Evolutionary conservation across 225 moss, liverwort and hornwort genomes (phyloP).

Genomic region (Sphagnum tenellum): DNA sequence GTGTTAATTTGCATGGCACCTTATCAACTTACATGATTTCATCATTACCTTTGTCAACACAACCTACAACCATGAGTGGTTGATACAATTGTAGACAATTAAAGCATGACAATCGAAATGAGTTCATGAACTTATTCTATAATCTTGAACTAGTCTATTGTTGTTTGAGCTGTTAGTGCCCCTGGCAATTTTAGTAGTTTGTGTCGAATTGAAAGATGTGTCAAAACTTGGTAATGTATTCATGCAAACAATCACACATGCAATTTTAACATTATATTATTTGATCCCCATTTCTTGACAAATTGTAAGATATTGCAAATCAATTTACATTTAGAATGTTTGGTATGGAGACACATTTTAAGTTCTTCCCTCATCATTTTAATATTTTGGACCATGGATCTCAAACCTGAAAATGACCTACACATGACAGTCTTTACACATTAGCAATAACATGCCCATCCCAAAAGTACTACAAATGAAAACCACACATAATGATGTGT

Average conservation of each 20-base stretch:
- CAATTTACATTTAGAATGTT: too few relatives aligned
- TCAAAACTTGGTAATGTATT: neutral
- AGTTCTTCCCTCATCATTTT: too few relatives aligned
- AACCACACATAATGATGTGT: conserved; percentile 1
- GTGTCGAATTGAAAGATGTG: too few relatives aligned
- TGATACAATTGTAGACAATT: conserved; percentile 5
- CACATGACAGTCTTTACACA: too few relatives aligned
- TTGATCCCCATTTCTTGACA: too few relatives aligned
- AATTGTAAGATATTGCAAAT: too few relatives aligned
- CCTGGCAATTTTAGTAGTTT: neutral
- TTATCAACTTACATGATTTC: conserved; percentile 7
- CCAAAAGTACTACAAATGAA: neutral
- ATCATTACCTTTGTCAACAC: conserved; percentile 31
- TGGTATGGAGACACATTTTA: too few relatives aligned
- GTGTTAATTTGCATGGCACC: conserved; percentile 10
- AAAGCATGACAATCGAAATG: neutral
- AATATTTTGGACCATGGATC: too few relatives aligned
- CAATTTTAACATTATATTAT: neutral
- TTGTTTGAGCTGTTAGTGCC: neutral
- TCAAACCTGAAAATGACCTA: too few relatives aligned
- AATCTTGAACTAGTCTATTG: too few relatives aligned
- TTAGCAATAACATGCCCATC: too few relatives aligned
- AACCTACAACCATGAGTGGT: conserved; percentile 6
- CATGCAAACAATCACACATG: neutral
- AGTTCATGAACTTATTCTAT: neutral